These are phyloP conservation scores for Adansonia grandidieri DNA, from an alignment of 441 rosid genomes.

Conservation along the genomic window DNA sequence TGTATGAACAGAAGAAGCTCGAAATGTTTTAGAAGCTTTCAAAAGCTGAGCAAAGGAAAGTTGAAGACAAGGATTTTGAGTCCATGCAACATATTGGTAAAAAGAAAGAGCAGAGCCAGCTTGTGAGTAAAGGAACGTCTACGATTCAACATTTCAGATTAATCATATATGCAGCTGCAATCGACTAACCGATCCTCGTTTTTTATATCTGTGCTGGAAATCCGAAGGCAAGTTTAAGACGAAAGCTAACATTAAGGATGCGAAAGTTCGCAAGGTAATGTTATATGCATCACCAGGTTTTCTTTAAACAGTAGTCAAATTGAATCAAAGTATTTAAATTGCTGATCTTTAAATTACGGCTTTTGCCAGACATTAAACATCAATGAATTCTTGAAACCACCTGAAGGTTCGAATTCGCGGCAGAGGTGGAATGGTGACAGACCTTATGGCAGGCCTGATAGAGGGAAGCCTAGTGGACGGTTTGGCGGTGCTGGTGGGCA, in stretches of 20 bases:
- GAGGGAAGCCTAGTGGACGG: not conserved
- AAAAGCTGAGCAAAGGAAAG: slow-evolving; percentile 20
- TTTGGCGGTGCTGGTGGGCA: not conserved
- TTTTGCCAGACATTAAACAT: slow-evolving; percentile 19
- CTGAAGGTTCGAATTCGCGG: not conserved
- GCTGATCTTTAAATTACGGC: not conserved
- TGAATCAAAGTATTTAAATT: not conserved
- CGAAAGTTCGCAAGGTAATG: slow-evolving; percentile 22
- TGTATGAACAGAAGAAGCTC: slow-evolving; percentile 17
- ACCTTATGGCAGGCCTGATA: not conserved
- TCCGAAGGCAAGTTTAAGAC: slow-evolving; percentile 12
- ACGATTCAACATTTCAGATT: too few species aligned
- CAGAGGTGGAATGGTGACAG: not conserved
- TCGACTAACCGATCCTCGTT: too few species aligned
- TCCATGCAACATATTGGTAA: slow-evolving; percentile 23
- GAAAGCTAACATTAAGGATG: slow-evolving; percentile 5
- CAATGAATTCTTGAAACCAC: slow-evolving; percentile 22
- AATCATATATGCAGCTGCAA: too few species aligned
- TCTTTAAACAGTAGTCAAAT: too few species aligned
- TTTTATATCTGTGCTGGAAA: not conserved
- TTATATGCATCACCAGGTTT: not conserved
- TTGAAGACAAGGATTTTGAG: slow-evolving; percentile 30
- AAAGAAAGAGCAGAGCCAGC: not conserved
- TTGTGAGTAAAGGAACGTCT: too few species aligned
- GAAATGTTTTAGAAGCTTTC: slow-evolving; percentile 13